Percentiles rank a stretch among this genome's conserved stretches.
Conservation (phyloP, 2,329 filamentous ascomycete species). For the Aspergillus fructus region DNA sequence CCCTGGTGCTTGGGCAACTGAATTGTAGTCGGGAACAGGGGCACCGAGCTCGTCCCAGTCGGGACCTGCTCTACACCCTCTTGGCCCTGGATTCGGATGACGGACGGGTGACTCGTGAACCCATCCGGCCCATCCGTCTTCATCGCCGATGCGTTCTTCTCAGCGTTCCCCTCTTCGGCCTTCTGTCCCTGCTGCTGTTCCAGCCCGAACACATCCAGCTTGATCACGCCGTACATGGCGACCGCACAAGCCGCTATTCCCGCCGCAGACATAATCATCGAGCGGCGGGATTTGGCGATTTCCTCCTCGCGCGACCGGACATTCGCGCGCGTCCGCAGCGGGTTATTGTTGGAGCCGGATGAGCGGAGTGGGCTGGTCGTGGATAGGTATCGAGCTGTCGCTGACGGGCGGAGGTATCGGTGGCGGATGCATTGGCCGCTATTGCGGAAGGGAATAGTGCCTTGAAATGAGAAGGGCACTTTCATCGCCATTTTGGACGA, state of each 20-base stretch:
- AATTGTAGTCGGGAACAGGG: conserved; percentile 73
- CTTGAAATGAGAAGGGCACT: conserved; percentile 11
- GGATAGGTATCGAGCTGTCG: conserved; percentile 23
- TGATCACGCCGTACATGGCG: conserved; percentile 43
- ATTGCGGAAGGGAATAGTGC: conserved; percentile 24
- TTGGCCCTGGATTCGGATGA: conserved; percentile 44
- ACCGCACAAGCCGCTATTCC: conserved; percentile 41
- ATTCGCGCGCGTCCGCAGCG: conserved; percentile 28
- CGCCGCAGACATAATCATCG: conserved; percentile 33
- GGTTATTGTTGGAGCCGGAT: conserved; percentile 26
- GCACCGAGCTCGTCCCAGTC: conserved; percentile 78
- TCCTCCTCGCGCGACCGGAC: conserved; percentile 22
- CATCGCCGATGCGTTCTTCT: conserved; percentile 22
- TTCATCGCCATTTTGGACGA: conserved; percentile 13
- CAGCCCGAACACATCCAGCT: conserved; percentile 26
- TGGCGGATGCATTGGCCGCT: conserved; percentile 27
- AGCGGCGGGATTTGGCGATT: conserved; percentile 29
- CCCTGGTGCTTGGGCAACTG: conserved; percentile 54
- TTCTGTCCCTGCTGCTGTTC: conserved; percentile 14
- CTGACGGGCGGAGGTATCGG: conserved; percentile 16
- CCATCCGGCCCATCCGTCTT: conserved; percentile 43
- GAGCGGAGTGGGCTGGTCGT: conserved; percentile 29
- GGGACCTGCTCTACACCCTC: conserved; percentile 72
- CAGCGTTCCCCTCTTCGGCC: neutral
- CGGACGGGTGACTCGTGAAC: conserved; percentile 32